These are phyloP conservation scores for Bullera alba DNA, from an alignment of 768 basidiomycete species.

Conservation along the genomic window DNA sequence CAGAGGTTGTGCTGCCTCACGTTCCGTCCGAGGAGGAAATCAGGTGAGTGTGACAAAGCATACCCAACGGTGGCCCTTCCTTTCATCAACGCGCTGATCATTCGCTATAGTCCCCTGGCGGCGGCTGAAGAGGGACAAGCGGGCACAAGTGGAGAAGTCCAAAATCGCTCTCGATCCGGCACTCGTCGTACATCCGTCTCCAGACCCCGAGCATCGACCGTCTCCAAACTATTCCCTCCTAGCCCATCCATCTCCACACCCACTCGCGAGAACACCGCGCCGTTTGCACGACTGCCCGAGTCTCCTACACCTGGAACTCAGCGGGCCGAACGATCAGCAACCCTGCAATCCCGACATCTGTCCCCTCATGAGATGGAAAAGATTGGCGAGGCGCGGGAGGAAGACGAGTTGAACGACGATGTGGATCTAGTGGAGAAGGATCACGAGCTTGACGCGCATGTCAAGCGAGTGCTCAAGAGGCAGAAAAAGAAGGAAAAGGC, in stretches of 20 bases:
- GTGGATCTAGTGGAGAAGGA: slow-evolving; percentile 22
- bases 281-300: background rate
- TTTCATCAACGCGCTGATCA: background rate
- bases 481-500: slow-evolving; percentile 53
- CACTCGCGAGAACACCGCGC: background rate
- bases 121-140: background rate
- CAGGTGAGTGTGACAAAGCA: slow-evolving; percentile 11
- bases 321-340: background rate
- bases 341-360: slow-evolving; percentile 11
- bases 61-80: background rate
- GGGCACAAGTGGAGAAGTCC: no score
- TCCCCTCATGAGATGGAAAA: slow-evolving; percentile 1
- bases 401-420: slow-evolving; percentile 13
- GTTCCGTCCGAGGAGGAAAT: slow-evolving; percentile 15
- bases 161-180: no score
- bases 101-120: background rate
- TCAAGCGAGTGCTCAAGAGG: slow-evolving; percentile 61
- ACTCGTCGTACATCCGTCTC: background rate
- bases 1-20: slow-evolving; percentile 56
- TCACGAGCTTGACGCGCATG: slow-evolving; percentile 62
- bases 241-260: background rate
- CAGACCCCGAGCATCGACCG: slow-evolving; percentile 12
- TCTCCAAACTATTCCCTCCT: slow-evolving; percentile 5
- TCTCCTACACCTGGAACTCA: background rate
- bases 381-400: background rate